Evolutionary conservation across 2,329 filamentous ascomycete genomes (phyloP).

Genomic region (Chaetomium sp.): DNA sequence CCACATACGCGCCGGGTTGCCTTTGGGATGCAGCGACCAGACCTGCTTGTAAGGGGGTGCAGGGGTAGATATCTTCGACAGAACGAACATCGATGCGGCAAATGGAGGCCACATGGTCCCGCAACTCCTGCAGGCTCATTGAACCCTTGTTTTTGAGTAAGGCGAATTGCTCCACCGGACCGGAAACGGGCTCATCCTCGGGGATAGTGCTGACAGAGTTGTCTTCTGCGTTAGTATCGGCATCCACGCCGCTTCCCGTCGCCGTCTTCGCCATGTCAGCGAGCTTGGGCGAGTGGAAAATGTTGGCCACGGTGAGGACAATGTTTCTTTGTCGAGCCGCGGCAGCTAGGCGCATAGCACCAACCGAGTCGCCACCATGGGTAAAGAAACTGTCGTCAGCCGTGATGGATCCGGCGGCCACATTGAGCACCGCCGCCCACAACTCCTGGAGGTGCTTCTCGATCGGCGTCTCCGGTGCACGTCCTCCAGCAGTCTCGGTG

Average conservation of each 20-base stretch:
- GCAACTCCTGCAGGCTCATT: conserved; percentile 14
- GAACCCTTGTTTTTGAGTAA: conserved; percentile 4
- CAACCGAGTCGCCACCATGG: conserved; percentile 42
- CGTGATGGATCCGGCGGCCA: conserved; percentile 21
- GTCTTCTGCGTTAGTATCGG: neutral
- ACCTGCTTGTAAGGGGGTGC: conserved; percentile 38
- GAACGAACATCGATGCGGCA: conserved; percentile 40
- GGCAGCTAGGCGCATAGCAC: conserved; percentile 50
- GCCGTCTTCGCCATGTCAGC: conserved; percentile 35
- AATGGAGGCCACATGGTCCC: conserved; percentile 25
- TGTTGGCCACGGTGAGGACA: conserved; percentile 29
- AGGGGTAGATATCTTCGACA: conserved; percentile 48
- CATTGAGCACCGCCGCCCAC: conserved; percentile 44
- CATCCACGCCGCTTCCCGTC: neutral
- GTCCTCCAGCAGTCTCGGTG: conserved; percentile 30
- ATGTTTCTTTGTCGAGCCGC: conserved; percentile 32
- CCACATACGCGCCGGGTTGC: conserved; percentile 55
- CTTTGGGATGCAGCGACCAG: conserved; percentile 56
- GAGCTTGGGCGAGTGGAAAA: conserved; percentile 32
- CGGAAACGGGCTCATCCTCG: conserved; percentile 6
- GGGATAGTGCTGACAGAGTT: neutral
- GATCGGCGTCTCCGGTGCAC: conserved; percentile 41
- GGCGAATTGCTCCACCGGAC: conserved; percentile 18
- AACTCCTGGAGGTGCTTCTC: conserved; percentile 49
- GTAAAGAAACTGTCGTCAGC: conserved; percentile 42